Conservation (phyloP, 805 yeast species). For the Teunomyces barrocoloradensis region DNA sequence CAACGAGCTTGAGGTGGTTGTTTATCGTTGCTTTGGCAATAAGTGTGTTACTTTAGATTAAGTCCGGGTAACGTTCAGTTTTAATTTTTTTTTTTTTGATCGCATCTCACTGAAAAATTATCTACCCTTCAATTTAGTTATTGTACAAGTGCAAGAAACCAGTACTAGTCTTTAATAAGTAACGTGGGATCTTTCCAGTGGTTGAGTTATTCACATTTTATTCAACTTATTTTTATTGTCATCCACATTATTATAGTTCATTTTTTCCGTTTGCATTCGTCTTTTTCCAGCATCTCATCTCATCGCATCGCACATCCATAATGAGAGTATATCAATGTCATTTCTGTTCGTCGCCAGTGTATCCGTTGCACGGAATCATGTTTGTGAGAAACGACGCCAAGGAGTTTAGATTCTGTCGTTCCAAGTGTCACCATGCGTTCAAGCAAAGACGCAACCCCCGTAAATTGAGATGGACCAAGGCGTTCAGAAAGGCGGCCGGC, state of each 20-base stretch:
- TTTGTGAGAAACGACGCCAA: conserved; percentile 98
- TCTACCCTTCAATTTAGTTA: background rate
- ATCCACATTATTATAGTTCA: too few species aligned
- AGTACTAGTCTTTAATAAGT: background rate
- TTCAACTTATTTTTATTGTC: too few species aligned
- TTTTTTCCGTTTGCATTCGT: background rate
- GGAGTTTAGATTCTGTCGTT: conserved; percentile 95
- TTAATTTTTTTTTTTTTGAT: conserved; percentile 1
- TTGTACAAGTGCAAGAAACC: background rate
- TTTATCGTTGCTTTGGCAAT: too few species aligned
- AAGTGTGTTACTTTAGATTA: too few species aligned
- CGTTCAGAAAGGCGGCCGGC: conserved; percentile 98
- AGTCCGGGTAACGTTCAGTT: background rate
- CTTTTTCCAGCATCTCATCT: background rate
- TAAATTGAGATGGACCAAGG: conserved; percentile 97
- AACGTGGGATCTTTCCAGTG: background rate
- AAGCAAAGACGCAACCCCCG: conserved; percentile 98
- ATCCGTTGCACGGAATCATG: conserved; percentile 83
- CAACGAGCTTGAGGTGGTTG: too few species aligned
- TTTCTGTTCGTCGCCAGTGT: conserved; percentile 96
- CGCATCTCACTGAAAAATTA: conserved; percentile 4
- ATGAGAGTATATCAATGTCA: conserved; percentile 93
- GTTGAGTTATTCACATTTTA: too few species aligned
- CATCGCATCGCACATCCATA: background rate
- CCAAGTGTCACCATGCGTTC: conserved; percentile 96